A percentile compares a stretch with the other conserved stretches of the same genome.
phyloP scores from a whole-genome alignment of 2,329 filamentous ascomycete genomes.

The Ustilaginoidea virens region DNA sequence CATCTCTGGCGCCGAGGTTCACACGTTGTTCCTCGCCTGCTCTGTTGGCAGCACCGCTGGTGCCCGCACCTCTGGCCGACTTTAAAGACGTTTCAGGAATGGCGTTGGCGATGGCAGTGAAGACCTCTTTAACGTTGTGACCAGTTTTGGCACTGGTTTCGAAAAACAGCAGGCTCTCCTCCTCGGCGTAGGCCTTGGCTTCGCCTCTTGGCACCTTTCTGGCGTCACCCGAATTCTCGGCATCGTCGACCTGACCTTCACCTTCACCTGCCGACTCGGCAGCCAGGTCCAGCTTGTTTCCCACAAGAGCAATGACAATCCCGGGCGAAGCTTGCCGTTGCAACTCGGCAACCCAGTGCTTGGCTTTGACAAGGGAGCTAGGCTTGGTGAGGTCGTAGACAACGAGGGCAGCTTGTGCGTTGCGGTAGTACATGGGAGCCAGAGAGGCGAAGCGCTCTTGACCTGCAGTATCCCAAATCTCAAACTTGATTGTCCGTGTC shows the following conservation, averaged over 20 bases:
- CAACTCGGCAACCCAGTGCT: conserved; percentile 96
- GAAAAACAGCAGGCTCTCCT: conserved; percentile 88
- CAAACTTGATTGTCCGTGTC: conserved; percentile 79
- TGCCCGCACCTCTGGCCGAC: conserved; percentile 62
- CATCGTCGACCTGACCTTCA: conserved; percentile 38
- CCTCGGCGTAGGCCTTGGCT: conserved; percentile 84
- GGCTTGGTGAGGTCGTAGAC: conserved; percentile 98
- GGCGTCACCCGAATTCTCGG: conserved; percentile 53
- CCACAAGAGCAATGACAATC: conserved; percentile 92
- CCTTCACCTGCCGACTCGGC: conserved; percentile 35
- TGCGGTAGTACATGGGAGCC: conserved; percentile 99
- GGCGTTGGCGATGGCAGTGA: conserved; percentile 93
- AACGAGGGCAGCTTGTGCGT: conserved; percentile 91
- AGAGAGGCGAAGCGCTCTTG: conserved; percentile 95
- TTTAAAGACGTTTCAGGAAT: conserved; percentile 96
- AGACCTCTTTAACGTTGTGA: conserved; percentile 86
- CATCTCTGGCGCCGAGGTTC: conserved; percentile 61
- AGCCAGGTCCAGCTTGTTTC: conserved; percentile 90
- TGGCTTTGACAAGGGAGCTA: conserved; percentile 87
- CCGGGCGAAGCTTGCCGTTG: conserved; percentile 91
- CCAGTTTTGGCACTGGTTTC: conserved; percentile 97
- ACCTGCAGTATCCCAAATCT: conserved; percentile 97
- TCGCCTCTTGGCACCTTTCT: conserved; percentile 84
- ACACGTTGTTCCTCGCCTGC: conserved; percentile 59
- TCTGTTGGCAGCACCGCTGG: conserved; percentile 42